These are phyloP conservation scores for Hawksworthiomyces lignivorus DNA, from an alignment of 2,329 filamentous ascomycete genomes.

Conservation along the genomic window DNA sequence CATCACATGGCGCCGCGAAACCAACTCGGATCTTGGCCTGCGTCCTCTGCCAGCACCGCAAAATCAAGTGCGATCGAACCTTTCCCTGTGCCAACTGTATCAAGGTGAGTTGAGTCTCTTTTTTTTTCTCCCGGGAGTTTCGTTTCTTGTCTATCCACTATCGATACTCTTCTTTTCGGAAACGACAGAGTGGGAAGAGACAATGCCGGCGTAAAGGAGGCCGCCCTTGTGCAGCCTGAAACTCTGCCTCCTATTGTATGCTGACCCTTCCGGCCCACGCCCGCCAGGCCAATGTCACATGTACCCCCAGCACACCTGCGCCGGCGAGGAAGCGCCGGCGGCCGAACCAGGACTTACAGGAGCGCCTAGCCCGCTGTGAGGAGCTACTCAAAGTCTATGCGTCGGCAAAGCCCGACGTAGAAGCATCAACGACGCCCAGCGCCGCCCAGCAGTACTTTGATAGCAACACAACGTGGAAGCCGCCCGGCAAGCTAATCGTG, in stretches of 20 bases:
- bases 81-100: slow-evolving; percentile 53
- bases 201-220: too few species aligned
- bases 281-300: slow-evolving; percentile 48
- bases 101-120: slow-evolving; percentile 35
- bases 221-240: too few species aligned
- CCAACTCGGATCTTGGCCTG: slow-evolving; percentile 43
- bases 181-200: too few species aligned
- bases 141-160: background rate
- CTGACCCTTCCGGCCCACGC: too few species aligned
- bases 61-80: slow-evolving; percentile 55
- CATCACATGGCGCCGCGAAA: slow-evolving; percentile 20
- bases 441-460: slow-evolving; percentile 14
- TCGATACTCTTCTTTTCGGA: too few species aligned
- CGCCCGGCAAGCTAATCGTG: slow-evolving; percentile 46
- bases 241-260: too few species aligned
- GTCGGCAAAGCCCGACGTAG: slow-evolving; percentile 21
- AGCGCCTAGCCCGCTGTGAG: slow-evolving; percentile 51
- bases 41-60: slow-evolving; percentile 52
- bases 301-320: slow-evolving; percentile 52
- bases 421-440: slow-evolving; percentile 19
- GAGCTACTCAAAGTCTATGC: slow-evolving; percentile 52
- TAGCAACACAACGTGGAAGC: slow-evolving; percentile 33
- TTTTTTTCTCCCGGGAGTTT: too few species aligned
- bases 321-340: slow-evolving; percentile 51
- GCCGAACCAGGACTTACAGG: slow-evolving; percentile 55